These are phyloP conservation scores for Phytophthora hibernalis DNA, from an alignment of 352 stramenopile species.

Conservation along the genomic window DNA sequence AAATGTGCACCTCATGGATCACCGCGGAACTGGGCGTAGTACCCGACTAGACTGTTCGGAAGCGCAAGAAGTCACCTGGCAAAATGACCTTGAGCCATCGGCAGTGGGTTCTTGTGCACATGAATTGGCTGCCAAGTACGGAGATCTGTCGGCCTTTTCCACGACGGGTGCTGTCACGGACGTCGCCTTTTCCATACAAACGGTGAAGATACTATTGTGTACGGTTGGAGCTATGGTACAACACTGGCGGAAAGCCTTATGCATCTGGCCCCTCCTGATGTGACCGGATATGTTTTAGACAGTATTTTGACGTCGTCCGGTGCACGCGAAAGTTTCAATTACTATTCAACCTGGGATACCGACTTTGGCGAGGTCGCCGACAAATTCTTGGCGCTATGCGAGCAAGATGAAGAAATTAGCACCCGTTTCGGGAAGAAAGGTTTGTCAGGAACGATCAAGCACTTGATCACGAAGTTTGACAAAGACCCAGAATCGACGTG, in stretches of 20 bases:
- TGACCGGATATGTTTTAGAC: slow-evolving; percentile 48
- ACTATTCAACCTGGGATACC: slow-evolving; percentile 40
- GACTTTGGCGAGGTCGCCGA: slow-evolving; percentile 27
- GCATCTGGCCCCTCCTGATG: slow-evolving; percentile 27
- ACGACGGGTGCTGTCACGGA: slow-evolving; percentile 39
- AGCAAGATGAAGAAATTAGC: slow-evolving; percentile 18
- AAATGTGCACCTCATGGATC: slow-evolving; percentile 53
- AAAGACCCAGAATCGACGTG: slow-evolving; percentile 24
- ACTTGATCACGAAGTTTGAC: slow-evolving; percentile 20
- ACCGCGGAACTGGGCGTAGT: slow-evolving; percentile 45
- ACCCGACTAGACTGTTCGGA: slow-evolving; percentile 35
- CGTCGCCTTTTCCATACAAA: slow-evolving; percentile 19
- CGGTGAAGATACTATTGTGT: slow-evolving; percentile 27
- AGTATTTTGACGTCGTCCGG: slow-evolving; percentile 20
- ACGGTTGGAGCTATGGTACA: slow-evolving; percentile 50
- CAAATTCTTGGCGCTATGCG: slow-evolving; percentile 29
- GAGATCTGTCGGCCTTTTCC: slow-evolving; percentile 42
- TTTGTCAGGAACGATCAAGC: slow-evolving; percentile 13
- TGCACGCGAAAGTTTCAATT: slow-evolving; percentile 14
- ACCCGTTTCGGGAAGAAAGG: slow-evolving; percentile 13
- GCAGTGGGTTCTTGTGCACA: slow-evolving; percentile 36
- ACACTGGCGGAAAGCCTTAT: slow-evolving; percentile 47
- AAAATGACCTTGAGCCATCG: slow-evolving; percentile 7
- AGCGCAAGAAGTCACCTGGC: slow-evolving; percentile 27
- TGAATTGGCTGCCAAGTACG: slow-evolving; percentile 39